phyloP scores from a whole-genome alignment of 495 filamentous ascomycete genomes.

The Sporormia fimetaria region DNA sequence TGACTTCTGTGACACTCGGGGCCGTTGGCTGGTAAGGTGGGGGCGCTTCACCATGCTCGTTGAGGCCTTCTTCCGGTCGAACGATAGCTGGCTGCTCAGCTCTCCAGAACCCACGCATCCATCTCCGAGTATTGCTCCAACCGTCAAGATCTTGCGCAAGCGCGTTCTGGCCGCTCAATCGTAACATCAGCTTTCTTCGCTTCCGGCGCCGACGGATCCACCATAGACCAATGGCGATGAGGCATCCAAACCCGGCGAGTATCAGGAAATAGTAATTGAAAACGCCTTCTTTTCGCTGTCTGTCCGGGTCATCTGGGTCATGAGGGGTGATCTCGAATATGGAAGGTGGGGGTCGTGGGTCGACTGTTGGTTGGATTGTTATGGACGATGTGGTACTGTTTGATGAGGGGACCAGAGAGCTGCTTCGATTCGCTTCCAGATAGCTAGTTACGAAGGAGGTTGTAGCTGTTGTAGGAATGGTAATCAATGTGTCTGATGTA shows the following conservation, averaged over 20 bases:
- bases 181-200: conserved; percentile 18
- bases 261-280: conserved; percentile 38
- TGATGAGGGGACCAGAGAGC: too few relatives aligned
- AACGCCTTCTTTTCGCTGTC: conserved; percentile 9
- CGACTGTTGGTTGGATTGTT: too few relatives aligned
- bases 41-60: conserved; percentile 36
- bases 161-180: conserved; percentile 26
- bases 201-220: conserved; percentile 26
- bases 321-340: too few relatives aligned
- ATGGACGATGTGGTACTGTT: too few relatives aligned
- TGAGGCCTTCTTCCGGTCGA: conserved; percentile 32
- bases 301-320: too few relatives aligned
- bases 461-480: conserved; percentile 4
- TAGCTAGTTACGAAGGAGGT: conserved; percentile 10
- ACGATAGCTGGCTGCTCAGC: conserved; percentile 8
- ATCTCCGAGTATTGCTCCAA: conserved; percentile 27
- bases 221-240: conserved; percentile 24
- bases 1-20: conserved; percentile 7
- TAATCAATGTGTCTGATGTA: conserved; percentile 2
- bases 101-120: conserved; percentile 28
- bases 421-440: too few relatives aligned
- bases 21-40: conserved; percentile 31
- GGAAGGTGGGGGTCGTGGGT: too few relatives aligned
- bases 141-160: conserved; percentile 31
- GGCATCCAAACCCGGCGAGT: conserved; percentile 28